Conservation (phyloP, 257 asterid species). For the Paraleonurus japonicus region DNA sequence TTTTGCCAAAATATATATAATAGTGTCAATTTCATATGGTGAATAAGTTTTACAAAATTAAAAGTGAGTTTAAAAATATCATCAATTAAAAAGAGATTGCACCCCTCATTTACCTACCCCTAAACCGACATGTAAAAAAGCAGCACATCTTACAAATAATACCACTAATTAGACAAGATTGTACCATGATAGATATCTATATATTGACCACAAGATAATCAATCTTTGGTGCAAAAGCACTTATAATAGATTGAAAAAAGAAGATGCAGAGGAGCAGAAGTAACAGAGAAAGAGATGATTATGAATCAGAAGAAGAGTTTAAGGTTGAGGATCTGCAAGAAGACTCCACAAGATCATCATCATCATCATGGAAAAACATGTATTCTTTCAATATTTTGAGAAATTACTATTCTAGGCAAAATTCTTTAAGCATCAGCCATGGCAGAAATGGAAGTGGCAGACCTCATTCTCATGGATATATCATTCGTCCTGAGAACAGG, state of each 20-base stretch:
- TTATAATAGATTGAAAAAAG: not conserved
- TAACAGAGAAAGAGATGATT: constrained; percentile 23
- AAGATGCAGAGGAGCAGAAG: constrained; percentile 26
- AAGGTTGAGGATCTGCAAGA: constrained; percentile 37
- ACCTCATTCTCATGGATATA: constrained; percentile 23
- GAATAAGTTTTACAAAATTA: too few species aligned
- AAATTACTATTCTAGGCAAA: constrained; percentile 29
- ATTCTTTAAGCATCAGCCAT: not conserved
- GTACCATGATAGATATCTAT: not conserved
- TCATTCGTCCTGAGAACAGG: constrained; percentile 46
- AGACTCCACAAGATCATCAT: constrained; percentile 23
- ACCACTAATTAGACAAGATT: not conserved
- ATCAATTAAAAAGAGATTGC: not conserved
- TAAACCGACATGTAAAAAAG: not conserved
- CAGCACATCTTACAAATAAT: not conserved
- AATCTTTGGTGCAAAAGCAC: not conserved
- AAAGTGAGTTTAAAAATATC: too few species aligned
- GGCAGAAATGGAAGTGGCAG: constrained; percentile 3
- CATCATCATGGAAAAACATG: constrained; percentile 36
- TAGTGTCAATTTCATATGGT: too few species aligned
- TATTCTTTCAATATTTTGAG: constrained; percentile 27
- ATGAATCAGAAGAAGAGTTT: constrained; percentile 39
- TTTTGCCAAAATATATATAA: too few species aligned
- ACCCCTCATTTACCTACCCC: not conserved
- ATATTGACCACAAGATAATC: not conserved